phyloP scores from a whole-genome alignment of 495 filamentous ascomycete species.

The Monascus purpureus region DNA sequence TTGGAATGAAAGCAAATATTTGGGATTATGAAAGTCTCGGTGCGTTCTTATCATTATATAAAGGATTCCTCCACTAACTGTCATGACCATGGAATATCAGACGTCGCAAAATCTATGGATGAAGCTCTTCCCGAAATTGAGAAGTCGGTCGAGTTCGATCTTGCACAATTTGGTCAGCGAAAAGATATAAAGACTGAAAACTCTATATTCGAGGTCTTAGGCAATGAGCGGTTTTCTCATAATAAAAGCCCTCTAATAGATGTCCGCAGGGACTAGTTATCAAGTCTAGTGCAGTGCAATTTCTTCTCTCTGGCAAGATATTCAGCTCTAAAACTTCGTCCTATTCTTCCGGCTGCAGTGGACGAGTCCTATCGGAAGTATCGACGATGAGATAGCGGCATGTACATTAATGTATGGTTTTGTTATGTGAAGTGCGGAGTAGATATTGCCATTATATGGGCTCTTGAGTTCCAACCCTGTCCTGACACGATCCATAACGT shows the following conservation, averaged over 20 bases:
- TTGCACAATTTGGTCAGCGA: constrained; percentile 47
- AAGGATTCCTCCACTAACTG: constrained; percentile 2
- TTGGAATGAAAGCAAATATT: constrained; percentile 97
- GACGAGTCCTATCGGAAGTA: no score
- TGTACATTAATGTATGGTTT: no score
- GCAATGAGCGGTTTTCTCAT: constrained; percentile 18
- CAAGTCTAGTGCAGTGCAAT: no score
- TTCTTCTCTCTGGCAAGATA: no score
- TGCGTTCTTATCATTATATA: constrained; percentile 9
- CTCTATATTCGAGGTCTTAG: constrained; percentile 16
- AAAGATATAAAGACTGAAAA: constrained; percentile 19
- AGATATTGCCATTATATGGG: no score
- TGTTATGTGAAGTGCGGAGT: no score
- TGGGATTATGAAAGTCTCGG: constrained; percentile 74
- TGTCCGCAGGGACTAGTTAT: constrained; percentile 7
- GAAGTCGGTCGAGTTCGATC: constrained; percentile 45
- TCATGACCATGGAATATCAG: constrained; percentile 21
- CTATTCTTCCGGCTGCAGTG: no score
- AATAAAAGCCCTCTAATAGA: constrained; percentile 15
- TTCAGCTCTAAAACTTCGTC: no score
- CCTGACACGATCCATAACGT: no score
- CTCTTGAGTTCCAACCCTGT: no score
- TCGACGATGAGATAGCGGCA: no score
- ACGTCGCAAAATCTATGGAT: constrained; percentile 53
- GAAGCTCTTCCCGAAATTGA: constrained; percentile 40